These are phyloP conservation scores for Aspergillus versicolor DNA, from an alignment of 2,329 filamentous ascomycete species.

Conservation along the genomic window DNA sequence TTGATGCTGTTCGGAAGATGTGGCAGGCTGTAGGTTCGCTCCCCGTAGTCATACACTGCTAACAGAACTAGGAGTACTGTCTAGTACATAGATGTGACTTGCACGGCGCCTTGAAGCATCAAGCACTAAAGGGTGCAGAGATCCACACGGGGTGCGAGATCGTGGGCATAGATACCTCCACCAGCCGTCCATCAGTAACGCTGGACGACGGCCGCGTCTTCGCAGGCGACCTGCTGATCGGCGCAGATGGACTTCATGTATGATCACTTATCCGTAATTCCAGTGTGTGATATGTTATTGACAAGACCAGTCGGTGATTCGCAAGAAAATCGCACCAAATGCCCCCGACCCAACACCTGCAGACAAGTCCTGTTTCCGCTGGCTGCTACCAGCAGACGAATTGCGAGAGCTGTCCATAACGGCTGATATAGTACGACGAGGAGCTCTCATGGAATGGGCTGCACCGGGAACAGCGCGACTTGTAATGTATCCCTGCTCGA, in stretches of 20 bases:
- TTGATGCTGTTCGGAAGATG: slow-evolving; percentile 14
- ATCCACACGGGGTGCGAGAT: slow-evolving; percentile 25
- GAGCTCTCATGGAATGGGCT: slow-evolving; percentile 45
- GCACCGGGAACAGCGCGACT: slow-evolving; percentile 40
- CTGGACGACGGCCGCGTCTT: slow-evolving; percentile 23
- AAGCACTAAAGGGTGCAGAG: slow-evolving; percentile 27
- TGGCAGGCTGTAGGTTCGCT: slow-evolving; percentile 24
- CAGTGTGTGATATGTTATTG: not conserved
- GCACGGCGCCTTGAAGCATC: slow-evolving; percentile 36
- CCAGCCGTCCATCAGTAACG: slow-evolving; percentile 15
- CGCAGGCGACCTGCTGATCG: slow-evolving; percentile 22
- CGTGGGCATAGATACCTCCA: slow-evolving; percentile 15
- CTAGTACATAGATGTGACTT: slow-evolving; percentile 45
- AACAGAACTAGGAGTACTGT: slow-evolving; percentile 26
- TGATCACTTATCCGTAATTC: not conserved
- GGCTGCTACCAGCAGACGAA: slow-evolving; percentile 22
- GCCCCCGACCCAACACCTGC: slow-evolving; percentile 19
- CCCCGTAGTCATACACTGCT: not conserved
- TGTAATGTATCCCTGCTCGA: slow-evolving; percentile 47
- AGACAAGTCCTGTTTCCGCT: slow-evolving; percentile 28
- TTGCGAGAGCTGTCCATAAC: slow-evolving; percentile 15
- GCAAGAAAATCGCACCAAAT: slow-evolving; percentile 17
- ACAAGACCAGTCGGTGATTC: slow-evolving; percentile 22
- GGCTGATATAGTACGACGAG: slow-evolving; percentile 20
- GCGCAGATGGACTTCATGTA: slow-evolving; percentile 29